Base-by-base conservation (phyloP, 805 yeast genomes). In the Hanseniaspora occidentalis region DNA sequence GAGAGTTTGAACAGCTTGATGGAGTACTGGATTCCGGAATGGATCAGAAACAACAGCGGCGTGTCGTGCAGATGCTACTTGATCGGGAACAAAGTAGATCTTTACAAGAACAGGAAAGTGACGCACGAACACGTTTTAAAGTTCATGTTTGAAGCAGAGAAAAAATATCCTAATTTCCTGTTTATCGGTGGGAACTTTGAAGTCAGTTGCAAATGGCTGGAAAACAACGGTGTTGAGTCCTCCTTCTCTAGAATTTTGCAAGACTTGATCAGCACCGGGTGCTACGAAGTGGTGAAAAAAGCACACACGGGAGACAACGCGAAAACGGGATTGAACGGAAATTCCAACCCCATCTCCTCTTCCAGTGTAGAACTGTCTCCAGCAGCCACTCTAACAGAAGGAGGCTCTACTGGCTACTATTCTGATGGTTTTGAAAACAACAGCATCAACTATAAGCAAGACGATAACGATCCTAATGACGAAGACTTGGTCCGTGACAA, bases 21-120 rank as follows among this genome's bases (percentile, higher is more conserved):
- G 31, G 54, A 58, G 38, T 62, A 60, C 39, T 69, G 74, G 73
- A 50, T 69, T 4, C 43, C 55, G 8, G 71, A 69, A 42, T 62
- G 69, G 21, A 48, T 65, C 29, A 62, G 59, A 16, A 60, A 66
- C 45, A 41, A 38, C 31, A 47, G 26, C 43, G 55, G 36, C 60
- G 56, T 36, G 20, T 34, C 17, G 26, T 33, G 36, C 24, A 37
- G 67, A 21, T 57, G 65, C 40, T 69, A 65, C 46, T 50, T 69
- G 11, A 62, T 69, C n/a, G 74, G 74, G 4, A 69, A 66, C 47
- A 69, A 69, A 46, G 49, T 62, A 25, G 70, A 65, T 47, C 51
- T 52, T 2, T 52, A 54, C 39, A 53, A 56, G 31, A 53, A 57
- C 17, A 54, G 70, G 38, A 48, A 58, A 34, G 70, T 69, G 13